Conservation (phyloP, 192 early-diverging fungal genomes). For the Cetraspora pellucida region DNA sequence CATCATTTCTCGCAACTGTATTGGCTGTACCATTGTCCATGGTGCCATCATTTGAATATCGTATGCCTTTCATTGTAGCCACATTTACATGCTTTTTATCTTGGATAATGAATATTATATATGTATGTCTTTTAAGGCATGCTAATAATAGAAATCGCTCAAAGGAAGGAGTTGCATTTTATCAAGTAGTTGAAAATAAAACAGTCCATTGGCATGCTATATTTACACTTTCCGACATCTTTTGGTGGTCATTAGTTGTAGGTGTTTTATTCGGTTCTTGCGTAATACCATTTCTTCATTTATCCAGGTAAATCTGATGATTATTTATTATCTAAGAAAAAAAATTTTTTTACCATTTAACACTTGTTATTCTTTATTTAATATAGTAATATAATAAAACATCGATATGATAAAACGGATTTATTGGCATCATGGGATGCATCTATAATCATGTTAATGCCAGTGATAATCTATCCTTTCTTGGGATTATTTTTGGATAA, state of each 20-base stretch:
- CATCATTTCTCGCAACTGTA: constrained; percentile 71
- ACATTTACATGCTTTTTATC: constrained; percentile 66
- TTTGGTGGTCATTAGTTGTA: constrained; percentile 47
- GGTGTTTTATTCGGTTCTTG: constrained; percentile 44
- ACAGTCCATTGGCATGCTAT: constrained; percentile 45
- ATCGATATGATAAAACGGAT: constrained; percentile 66
- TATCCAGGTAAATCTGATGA: constrained; percentile 40
- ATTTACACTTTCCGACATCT: constrained; percentile 46
- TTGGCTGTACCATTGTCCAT: constrained; percentile 64
- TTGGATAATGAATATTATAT: constrained; percentile 69
- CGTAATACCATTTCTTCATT: constrained; percentile 49
- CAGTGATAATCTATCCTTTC: constrained; percentile 70
- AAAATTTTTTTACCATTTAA: neutral
- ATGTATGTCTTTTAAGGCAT: constrained; percentile 55
- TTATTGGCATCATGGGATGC: constrained; percentile 65
- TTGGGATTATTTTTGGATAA: constrained; percentile 71
- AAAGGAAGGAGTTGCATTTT: constrained; percentile 22
- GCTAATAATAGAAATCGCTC: constrained; percentile 39
- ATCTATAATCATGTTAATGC: constrained; percentile 68
- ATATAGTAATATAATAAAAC: constrained; percentile 69
- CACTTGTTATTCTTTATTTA: neutral
- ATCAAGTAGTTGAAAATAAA: constrained; percentile 29
- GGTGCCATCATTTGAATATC: constrained; percentile 49
- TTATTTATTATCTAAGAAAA: neutral
- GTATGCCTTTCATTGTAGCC: constrained; percentile 55